These are phyloP conservation scores for Musa troglodytarum DNA, from an alignment of 176 grass and related monocot species.

Conservation along the genomic window DNA sequence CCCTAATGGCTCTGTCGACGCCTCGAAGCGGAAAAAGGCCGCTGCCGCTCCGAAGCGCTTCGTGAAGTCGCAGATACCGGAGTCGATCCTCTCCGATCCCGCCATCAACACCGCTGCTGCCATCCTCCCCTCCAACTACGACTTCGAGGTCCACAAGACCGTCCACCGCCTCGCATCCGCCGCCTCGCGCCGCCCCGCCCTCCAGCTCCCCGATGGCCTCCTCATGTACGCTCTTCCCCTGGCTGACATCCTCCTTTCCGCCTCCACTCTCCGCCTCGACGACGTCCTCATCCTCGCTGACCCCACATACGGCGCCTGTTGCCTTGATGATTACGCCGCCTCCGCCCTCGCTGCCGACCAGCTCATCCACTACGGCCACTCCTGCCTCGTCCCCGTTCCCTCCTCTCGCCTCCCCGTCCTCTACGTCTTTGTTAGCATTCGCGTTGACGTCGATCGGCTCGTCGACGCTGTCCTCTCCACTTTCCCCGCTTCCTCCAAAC, in stretches of 20 bases:
- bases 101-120: constrained; percentile 51
- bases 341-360: constrained; percentile 63
- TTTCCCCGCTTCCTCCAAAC: constrained; percentile 47
- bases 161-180: constrained; percentile 65
- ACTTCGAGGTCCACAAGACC: constrained; percentile 90
- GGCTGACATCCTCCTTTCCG: constrained; percentile 55
- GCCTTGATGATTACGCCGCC: constrained; percentile 53
- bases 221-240: constrained; percentile 85
- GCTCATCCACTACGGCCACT: constrained; percentile 91
- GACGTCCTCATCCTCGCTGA: constrained; percentile 81
- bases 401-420: constrained; percentile 74
- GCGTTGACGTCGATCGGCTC: constrained; percentile 57
- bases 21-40: constrained; percentile 3
- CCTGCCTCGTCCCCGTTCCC: constrained; percentile 84
- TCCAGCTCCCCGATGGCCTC: constrained; percentile 86
- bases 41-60: constrained; percentile 55
- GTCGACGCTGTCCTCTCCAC: constrained; percentile 37
- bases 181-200: constrained; percentile 47
- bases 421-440: constrained; percentile 95
- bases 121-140: constrained; percentile 59
- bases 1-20: not conserved
- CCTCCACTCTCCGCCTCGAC: constrained; percentile 10
- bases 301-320: constrained; percentile 89
- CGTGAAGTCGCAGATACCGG: constrained; percentile 69
- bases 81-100: constrained; percentile 63